A percentile compares a stretch with the other conserved stretches of the same genome.
Conservation (phyloP, 2,329 filamentous ascomycete genomes). For the Plenodomus tracheiphilus region DNA sequence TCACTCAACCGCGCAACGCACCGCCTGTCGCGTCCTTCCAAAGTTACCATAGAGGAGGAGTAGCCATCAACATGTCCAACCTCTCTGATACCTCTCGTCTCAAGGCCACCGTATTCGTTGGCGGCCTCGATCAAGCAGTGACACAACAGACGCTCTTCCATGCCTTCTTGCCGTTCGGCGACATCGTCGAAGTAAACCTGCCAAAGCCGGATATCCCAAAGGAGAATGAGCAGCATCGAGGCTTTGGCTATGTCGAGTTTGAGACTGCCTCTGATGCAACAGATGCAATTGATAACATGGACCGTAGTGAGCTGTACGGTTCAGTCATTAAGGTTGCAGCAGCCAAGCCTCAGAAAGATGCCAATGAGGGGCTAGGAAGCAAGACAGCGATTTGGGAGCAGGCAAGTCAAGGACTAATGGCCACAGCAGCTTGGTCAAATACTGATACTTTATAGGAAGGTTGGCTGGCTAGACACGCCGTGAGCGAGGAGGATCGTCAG, state of each 20-base stretch:
- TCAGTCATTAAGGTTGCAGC: conserved; percentile 88
- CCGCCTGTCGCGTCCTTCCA: not conserved
- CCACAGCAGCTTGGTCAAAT: not conserved
- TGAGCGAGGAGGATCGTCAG: conserved; percentile 75
- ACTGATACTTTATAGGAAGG: conserved; percentile 68
- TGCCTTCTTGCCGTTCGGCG: conserved; percentile 95
- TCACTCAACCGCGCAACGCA: not conserved
- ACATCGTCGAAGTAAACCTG: conserved; percentile 87
- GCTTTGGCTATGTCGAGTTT: conserved; percentile 96
- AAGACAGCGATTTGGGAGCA: conserved; percentile 97
- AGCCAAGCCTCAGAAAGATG: conserved; percentile 89
- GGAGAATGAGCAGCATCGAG: conserved; percentile 77
- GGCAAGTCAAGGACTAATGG: conserved; percentile 59
- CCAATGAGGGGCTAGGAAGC: conserved; percentile 84
- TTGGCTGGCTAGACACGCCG: conserved; percentile 87
- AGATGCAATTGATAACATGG: conserved; percentile 99
- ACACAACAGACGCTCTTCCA: conserved; percentile 77
- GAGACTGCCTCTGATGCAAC: conserved; percentile 82
- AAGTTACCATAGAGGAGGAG: not conserved
- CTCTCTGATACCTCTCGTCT: conserved; percentile 85
- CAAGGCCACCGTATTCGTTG: conserved; percentile 91
- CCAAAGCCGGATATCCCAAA: conserved; percentile 86
- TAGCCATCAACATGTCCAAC: conserved; percentile 27
- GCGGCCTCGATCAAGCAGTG: conserved; percentile 80
- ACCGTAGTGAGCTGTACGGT: conserved; percentile 93